Evolutionary conservation across 768 basidiomycete species (phyloP), one percentile per base, ranked within the genome.

Genomic region (Suillus fuscotomentosus): DNA sequence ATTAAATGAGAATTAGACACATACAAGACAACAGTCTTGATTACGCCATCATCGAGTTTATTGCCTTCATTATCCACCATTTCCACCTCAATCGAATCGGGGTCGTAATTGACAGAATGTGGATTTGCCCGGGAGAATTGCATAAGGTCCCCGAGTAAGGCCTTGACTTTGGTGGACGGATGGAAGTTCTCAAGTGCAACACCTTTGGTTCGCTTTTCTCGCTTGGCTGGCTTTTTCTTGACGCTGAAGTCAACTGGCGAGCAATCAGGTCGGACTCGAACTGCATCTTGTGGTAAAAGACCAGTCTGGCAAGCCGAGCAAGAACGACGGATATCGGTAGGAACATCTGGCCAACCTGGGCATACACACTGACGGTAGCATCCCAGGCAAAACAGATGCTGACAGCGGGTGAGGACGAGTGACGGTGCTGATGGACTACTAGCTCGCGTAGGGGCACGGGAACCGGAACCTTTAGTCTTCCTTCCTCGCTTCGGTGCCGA

Each of bases 1-100:
- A n/a, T 64, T 5, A n/a, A 62, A 68, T 62, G 24, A 70, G 60
- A 66, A 68, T 56, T 64, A 50, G 61, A 36, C 51, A 84, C 95
- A 76, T 74, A 98, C 92, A 99, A 99, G 60, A 99, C 96, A 48
- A 99, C 91, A 4, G 94, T 96, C 81, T 99, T 99, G 60, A 91
- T 80, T 41, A 87, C 72, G 5, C 86, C 87, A 54, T 91, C 88
- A 60, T 91, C 89, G 17, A 91, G 69, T 31, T 83, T 83, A 65
- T 88, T 87, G 24, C 92, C 94, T 59, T 90, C 76, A 51, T 82
- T 81, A 67, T 96, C 92, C 31, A 92, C 80, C 82, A 91, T 88
- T 71, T 93, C 87, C 24, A 94, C 82, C 73, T 91, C 92, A 53
- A 89, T 76, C 43, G 86, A 82, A 24, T 79, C 77, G 20, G 92